Base-by-base conservation (phyloP, 768 basidiomycete genomes). In the Tephrocybe sp. region DNA sequence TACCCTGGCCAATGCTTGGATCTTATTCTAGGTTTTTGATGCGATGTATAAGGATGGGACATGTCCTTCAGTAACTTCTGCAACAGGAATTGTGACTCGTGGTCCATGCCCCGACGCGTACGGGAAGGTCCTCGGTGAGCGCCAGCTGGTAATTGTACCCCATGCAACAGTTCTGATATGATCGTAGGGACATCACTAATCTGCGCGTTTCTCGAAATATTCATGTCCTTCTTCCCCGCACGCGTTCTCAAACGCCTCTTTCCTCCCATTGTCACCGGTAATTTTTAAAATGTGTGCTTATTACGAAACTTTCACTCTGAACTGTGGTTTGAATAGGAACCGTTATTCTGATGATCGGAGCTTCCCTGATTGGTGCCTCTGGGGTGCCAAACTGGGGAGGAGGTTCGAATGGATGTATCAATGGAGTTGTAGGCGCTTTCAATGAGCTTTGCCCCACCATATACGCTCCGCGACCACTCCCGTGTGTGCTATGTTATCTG, bases 371-470 rank as follows among this genome's bases (percentile, higher is more conserved):
- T 43, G 89, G 88, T 33, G 67, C 73, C 1, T 87, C 84, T 6
- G 90, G 90, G 3, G 79, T 86, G 37, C 76, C 77, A 9, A 83
- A 91, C 64, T 94, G 91, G 91, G 91, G 84, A 36, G 90, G 90
- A 25, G 90, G 91, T 13, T 83, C 85, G 6, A 90, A 88, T 53
- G 76, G 76, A 50, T 94, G 91, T 62, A 68, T 73, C 40, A 52
- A 52, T 3, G 74, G 80, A n/a, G 88, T 87, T 1, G 68, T 69
- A 2, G 77, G 73, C 6, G 86, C 88, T 1, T 76, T 86, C 47
- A 91, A 87, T 63, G 63, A 70, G 49, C 70, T 89, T 1, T 94
- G 90, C 57, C 91, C 88, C 0, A 83, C 77, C 11, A 86, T 83
- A 40, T 65, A 68, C 24, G 87, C 88, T 7, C 88, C 88, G 3